Base-by-base conservation (phyloP, 257 asterid genomes). In the Solanum sitiens region DNA sequence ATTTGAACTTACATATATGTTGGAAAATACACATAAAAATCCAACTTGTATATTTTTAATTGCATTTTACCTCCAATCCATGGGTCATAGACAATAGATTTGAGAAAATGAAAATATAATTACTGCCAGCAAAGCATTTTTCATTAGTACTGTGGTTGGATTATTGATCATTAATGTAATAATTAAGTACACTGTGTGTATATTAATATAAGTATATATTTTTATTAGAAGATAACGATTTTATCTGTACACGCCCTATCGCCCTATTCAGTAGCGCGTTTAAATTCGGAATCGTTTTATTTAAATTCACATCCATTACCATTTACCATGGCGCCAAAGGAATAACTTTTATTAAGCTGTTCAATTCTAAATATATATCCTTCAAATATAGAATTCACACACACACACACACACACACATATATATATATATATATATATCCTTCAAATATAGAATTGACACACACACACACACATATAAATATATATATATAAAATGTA, bases 251-350 rank as follows among this genome's bases (percentile, higher is more conserved):
- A 53, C 63, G 2, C 1, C 30, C 30, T 27, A 27, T 27, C n/a
- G n/a, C 63, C 2, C 7, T 53, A 8, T 53, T 6, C 61, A 50
- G 21, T 50, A 21, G n/a, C n/a, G n/a, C n/a, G n/a, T n/a, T n/a
- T n/a, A n/a, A n/a, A n/a, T n/a, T n/a, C n/a, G n/a, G n/a, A n/a
- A n/a, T n/a, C n/a, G n/a, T n/a, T n/a, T n/a, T n/a, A n/a, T n/a
- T 53, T 2, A 53, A 53, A 18, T 53, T 2, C 2, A 18, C n/a
- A 53, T 2, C 2, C 63, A 7, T 6, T 16, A 53, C 0, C n/a
- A n/a, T n/a, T n/a, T n/a, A n/a, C n/a, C 9, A 53, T 1, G 16
- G 4, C 2, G 10, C 0, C 23, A 2, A 53, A 53, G n/a, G 0
- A 10, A 53, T 53, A 53, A 53, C 1, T 53, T 53, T 53, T 53